Conservation (phyloP, 345 rosid genomes). For the Pistacia integerrima region DNA sequence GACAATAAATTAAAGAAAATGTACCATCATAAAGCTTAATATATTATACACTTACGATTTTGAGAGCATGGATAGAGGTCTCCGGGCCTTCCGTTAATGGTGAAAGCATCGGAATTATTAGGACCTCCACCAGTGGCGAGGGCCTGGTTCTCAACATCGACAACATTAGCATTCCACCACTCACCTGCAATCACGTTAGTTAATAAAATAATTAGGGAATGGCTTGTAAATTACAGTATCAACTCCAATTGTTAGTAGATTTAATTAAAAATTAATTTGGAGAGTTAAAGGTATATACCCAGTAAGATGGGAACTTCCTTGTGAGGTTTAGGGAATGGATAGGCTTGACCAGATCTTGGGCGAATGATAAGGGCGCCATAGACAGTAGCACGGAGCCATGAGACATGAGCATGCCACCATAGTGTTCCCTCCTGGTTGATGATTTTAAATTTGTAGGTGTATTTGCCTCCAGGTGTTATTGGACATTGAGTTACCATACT, state of each 20-base stretch:
- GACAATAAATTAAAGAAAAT: not conserved
- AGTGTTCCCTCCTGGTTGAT: conserved; percentile 80
- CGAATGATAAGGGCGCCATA: conserved; percentile 82
- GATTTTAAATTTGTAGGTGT: conserved; percentile 64
- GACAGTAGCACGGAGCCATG: conserved; percentile 78
- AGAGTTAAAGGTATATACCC: conserved; percentile 35
- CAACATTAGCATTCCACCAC: conserved; percentile 86
- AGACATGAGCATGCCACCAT: conserved; percentile 93
- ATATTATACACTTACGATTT: conserved; percentile 38
- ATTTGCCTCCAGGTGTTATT: conserved; percentile 59
- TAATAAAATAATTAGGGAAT: too few species aligned
- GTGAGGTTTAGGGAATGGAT: conserved; percentile 81
- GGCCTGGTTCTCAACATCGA: conserved; percentile 60
- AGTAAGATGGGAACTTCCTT: conserved; percentile 72
- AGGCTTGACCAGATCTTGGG: conserved; percentile 56
- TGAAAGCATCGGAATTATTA: conserved; percentile 70
- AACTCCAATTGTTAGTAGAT: too few species aligned
- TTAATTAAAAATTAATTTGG: too few species aligned
- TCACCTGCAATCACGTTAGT: conserved; percentile 49
- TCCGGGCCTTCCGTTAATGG: conserved; percentile 92
- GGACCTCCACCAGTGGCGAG: conserved; percentile 60
- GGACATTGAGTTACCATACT: conserved; percentile 81
- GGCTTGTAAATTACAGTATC: too few species aligned
- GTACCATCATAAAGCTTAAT: too few species aligned
- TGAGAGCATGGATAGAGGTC: conserved; percentile 78